Base-by-base conservation (phyloP, 192 early-diverging fungal genomes). In the Backusella sp. region DNA sequence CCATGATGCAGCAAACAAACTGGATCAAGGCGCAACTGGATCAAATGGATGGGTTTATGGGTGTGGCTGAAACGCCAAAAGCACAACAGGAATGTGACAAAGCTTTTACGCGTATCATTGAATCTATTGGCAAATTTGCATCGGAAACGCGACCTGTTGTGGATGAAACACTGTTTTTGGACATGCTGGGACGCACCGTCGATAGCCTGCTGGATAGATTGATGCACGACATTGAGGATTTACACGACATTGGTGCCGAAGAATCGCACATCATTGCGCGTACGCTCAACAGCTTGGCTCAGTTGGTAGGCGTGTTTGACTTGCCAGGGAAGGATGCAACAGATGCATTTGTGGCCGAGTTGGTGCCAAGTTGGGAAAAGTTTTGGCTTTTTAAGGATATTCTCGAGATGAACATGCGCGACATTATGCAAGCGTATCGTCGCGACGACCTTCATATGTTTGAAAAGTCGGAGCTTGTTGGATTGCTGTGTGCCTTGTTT, bases 351-450 rank as follows among this genome's bases (percentile, higher is more conserved):
- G 75, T 74, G 1, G 39, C 23, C 17, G 71, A 66, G 42, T 34
- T 56, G 42, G 72, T 79, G 21, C 49, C 32, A 1, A 65, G 75
- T 23, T 90, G 88, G 88, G 69, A 85, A 49, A 90, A 87, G 68
- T 87, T 88, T 36, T 83, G 81, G 76, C 66, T 84, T 12, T 6
- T 88, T 15, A 83, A 84, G 11, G 85, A 86, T 52, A 85, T 91
- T 36, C 79, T 91, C 2, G 85, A 90, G 30, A 72, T 88, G 69
- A 84, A 83, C 19, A 84, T 89, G 70, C 79, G 78, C 1, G 84
- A 88, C 35, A 91, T 91, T 46, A 88, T 90, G 86, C 80, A 80
- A 6, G 76, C 82, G 19, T 88, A 86, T 70, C 79, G 85, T 28
- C 76, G 76, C 14, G 81, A 82, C 7, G 76, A 83, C 32, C 69